Evolutionary conservation across 2,329 filamentous ascomycete species (phyloP), one percentile per base, ranked within the genome.

Genomic region (Metarhizium robertsii): DNA sequence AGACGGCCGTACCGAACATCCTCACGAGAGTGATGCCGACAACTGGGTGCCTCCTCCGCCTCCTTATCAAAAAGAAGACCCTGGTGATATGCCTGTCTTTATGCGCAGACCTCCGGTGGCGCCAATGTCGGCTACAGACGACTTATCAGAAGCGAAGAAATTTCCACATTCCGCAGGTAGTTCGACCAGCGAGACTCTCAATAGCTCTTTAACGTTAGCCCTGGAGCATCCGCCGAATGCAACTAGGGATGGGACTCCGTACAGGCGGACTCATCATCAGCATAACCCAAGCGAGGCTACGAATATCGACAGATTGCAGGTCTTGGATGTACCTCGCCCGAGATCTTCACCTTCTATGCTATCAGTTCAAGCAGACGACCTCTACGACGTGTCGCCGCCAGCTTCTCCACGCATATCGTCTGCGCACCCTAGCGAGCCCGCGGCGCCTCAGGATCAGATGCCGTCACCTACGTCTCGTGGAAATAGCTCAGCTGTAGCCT

Each of bases 1-100:
- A 14, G 85, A 89, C 68, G 84, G 85, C 6, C 78, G 85, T 46
- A 76, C 81, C 46, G 86, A 92, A 63, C 79, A 90, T 61, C 89
- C 89, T 4, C 88, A 94, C 67, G 89, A 94, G 69, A 92, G 88
- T 60, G 89, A 94, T 66, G 88, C 89, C 4, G 90, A 94, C 64
- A 90, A 92, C 62, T 95, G 90, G 90, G 87, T 91, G 4, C 88
- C 89, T 5, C 90, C 90, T 5, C 90, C 90, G 8, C 90, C 90
- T 3, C 88, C 88, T 1, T 95, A 95, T 63, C 82, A 84, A 45
- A 80, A 82, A 54, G 84, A 87, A 0, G 80, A 83, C 50, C 80
- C 80, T 0, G 75, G 74, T 10, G 79, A 82, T 61, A 59, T 81
- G 55, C 80, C 81, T 1, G 76, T 72, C 2, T 84, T 84, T 58